These are phyloP conservation scores for Nematocida sp. DNA, from an alignment of 371 early-diverging fungal species.

Conservation along the genomic window DNA sequence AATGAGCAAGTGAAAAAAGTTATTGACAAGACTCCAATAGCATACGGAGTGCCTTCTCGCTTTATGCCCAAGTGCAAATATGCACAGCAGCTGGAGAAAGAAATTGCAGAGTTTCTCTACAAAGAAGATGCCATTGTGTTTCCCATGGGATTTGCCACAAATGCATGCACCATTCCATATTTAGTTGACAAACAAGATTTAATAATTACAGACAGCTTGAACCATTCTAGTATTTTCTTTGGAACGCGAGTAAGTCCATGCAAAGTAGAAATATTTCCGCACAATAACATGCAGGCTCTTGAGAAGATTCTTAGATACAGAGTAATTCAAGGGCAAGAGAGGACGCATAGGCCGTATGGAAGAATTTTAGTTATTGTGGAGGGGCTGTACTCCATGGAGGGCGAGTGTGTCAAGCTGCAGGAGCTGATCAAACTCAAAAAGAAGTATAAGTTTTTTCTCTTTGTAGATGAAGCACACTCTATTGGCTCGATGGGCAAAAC, in stretches of 20 bases:
- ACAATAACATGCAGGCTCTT: conserved; percentile 78
- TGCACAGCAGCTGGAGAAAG: conserved; percentile 75
- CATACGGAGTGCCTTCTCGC: conserved; percentile 69
- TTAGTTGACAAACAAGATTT: conserved; percentile 80
- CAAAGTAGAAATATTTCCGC: conserved; percentile 84
- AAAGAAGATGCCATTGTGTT: conserved; percentile 84
- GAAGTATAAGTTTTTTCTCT: conserved; percentile 93
- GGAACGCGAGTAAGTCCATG: conserved; percentile 90
- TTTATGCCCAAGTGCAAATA: conserved; percentile 70
- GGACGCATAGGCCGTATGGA: conserved; percentile 94
- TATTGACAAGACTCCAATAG: conserved; percentile 67
- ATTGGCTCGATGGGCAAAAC: conserved; percentile 86
- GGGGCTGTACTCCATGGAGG: conserved; percentile 98
- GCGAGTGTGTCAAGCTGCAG: conserved; percentile 79
- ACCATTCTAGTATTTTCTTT: conserved; percentile 88
- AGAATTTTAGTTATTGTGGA: conserved; percentile 94
- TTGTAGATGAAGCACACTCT: conserved; percentile 98
- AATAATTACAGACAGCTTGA: conserved; percentile 90
- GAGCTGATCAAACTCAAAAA: conserved; percentile 81
- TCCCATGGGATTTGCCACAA: conserved; percentile 97
- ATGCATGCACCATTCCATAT: conserved; percentile 88
- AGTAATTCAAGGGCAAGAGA: conserved; percentile 93
- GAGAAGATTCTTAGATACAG: conserved; percentile 78
- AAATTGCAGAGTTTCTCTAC: conserved; percentile 88
- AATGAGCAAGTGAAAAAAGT: conserved; percentile 86